These are phyloP conservation scores for Daedaleopsis sinensis DNA, from an alignment of 768 basidiomycete species.

Conservation along the genomic window DNA sequence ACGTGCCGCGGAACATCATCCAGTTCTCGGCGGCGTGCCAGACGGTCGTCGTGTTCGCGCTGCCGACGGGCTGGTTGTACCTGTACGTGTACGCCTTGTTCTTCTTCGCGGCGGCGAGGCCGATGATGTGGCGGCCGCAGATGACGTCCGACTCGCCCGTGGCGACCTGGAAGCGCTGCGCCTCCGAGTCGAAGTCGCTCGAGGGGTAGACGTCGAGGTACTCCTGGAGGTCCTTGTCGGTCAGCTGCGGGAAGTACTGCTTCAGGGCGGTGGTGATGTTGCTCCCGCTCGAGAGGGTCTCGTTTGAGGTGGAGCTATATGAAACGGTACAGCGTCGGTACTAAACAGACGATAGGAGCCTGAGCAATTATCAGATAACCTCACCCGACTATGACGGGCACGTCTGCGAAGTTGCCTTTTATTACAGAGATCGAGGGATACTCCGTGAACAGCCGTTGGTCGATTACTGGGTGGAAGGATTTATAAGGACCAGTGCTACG, in stretches of 20 bases:
- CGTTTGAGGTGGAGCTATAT: constrained; percentile 57
- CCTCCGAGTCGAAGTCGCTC: constrained; percentile 44
- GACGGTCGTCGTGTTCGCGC: constrained; percentile 37
- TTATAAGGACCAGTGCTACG: constrained; percentile 46
- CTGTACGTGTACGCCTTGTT: constrained; percentile 54
- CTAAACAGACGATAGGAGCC: not conserved
- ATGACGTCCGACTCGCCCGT: constrained; percentile 54
- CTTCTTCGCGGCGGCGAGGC: constrained; percentile 38
- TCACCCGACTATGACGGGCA: constrained; percentile 64
- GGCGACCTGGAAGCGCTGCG: constrained; percentile 46
- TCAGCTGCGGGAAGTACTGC: constrained; percentile 48
- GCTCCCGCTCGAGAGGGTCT: constrained; percentile 50
- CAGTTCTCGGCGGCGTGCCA: constrained; percentile 64
- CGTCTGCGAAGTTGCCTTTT: constrained; percentile 47
- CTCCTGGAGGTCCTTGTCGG: constrained; percentile 40
- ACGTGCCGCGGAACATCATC: constrained; percentile 67
- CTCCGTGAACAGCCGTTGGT: constrained; percentile 53
- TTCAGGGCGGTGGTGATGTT: constrained; percentile 42
- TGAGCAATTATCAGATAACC: constrained; percentile 22
- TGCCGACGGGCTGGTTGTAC: constrained; percentile 60
- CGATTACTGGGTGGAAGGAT: constrained; percentile 56
- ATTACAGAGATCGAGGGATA: constrained; percentile 51
- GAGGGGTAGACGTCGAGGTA: constrained; percentile 46
- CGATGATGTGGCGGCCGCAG: constrained; percentile 58
- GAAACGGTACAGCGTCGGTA: not conserved